phyloP scores from a whole-genome alignment of 2,329 filamentous ascomycete species.

The Fusarium heterosporum region DNA sequence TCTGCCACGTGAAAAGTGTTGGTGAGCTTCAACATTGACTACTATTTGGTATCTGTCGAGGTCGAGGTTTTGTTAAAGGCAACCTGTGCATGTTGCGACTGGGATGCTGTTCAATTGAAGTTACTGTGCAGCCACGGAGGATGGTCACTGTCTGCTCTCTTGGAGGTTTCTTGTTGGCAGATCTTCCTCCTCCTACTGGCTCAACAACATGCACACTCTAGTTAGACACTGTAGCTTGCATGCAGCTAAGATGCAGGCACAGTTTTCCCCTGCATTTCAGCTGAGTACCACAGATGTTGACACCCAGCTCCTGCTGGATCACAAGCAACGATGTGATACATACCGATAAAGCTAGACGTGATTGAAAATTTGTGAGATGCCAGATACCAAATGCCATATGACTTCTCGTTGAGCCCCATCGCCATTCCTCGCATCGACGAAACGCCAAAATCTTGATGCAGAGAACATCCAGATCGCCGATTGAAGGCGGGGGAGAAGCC shows the following conservation, averaged over 20 bases:
- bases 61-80: background rate
- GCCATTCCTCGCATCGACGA: slow-evolving; percentile 28
- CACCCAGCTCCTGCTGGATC: slow-evolving; percentile 8
- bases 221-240: background rate
- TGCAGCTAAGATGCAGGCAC: slow-evolving; percentile 22
- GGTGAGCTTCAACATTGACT: background rate
- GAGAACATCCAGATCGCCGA: slow-evolving; percentile 22
- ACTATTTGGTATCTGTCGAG: background rate
- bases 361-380: slow-evolving; percentile 7
- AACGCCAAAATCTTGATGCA: slow-evolving; percentile 13
- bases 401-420: slow-evolving; percentile 11
- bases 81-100: background rate
- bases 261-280: slow-evolving; percentile 10
- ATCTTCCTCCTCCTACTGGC: background rate
- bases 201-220: slow-evolving; percentile 7
- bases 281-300: background rate
- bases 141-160: background rate
- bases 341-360: background rate
- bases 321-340: slow-evolving; percentile 24
- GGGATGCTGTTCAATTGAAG: background rate
- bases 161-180: background rate
- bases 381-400: background rate
- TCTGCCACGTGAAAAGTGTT: background rate
- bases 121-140: background rate
- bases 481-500: slow-evolving; percentile 7